phyloP scores from a whole-genome alignment of 2,329 filamentous ascomycete genomes.

The Curvularia eragrostidis region DNA sequence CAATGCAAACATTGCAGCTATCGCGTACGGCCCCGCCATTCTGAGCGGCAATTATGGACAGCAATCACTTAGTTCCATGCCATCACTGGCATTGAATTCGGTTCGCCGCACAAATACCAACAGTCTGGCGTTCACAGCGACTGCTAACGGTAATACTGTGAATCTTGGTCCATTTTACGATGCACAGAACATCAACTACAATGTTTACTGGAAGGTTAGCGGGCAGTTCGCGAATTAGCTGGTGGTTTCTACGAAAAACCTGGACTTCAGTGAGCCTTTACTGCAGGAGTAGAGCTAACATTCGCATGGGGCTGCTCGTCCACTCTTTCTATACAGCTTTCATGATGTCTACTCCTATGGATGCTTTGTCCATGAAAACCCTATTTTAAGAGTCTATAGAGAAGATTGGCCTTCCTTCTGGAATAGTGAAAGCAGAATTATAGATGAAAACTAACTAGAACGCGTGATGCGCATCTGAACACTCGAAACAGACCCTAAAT shows the following conservation, averaged over 20 bases:
- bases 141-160: conserved; percentile 25
- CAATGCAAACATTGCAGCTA: conserved; percentile 52
- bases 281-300: neutral
- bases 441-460: too few relatives aligned
- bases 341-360: too few relatives aligned
- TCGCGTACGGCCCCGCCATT: conserved; percentile 58
- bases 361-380: too few relatives aligned
- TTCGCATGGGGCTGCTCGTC: neutral
- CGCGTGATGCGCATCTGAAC: too few relatives aligned
- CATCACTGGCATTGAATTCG: conserved; percentile 25
- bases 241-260: neutral
- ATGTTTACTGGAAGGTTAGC: conserved; percentile 33
- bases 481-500: too few relatives aligned
- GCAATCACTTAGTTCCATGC: conserved; percentile 15
- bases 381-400: too few relatives aligned
- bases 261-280: neutral
- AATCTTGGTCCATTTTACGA: conserved; percentile 34
- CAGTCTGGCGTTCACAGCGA: conserved; percentile 27
- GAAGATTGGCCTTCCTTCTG: too few relatives aligned
- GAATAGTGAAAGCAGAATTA: too few relatives aligned
- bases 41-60: conserved; percentile 57
- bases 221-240: conserved; percentile 3
- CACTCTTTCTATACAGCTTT: too few relatives aligned
- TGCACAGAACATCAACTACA: conserved; percentile 36
- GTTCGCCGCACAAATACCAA: conserved; percentile 19